Conservation (phyloP, 768 basidiomycete genomes). For the Suillus weaverae region DNA sequence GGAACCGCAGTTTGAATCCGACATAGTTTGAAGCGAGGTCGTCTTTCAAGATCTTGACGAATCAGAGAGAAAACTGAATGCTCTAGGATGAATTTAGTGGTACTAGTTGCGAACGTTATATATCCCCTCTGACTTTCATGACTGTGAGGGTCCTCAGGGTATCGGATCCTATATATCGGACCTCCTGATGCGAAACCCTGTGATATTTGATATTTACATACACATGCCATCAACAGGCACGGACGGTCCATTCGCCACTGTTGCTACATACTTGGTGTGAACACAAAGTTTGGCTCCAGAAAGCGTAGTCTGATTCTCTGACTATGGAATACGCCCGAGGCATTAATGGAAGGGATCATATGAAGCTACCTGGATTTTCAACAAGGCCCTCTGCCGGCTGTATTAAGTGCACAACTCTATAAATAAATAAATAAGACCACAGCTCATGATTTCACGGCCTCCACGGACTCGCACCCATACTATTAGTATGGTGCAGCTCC, state of each 20-base stretch:
- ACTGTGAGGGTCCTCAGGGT: conserved; percentile 4
- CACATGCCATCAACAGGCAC: background rate
- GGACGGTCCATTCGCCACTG: background rate
- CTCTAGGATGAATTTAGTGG: background rate
- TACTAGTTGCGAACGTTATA: background rate
- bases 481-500: background rate
- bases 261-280: too few relatives aligned
- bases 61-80: background rate
- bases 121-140: conserved; percentile 5
- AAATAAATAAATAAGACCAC: background rate
- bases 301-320: too few relatives aligned
- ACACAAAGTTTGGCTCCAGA: too few relatives aligned
- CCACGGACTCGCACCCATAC: background rate
- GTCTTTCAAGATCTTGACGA: background rate
- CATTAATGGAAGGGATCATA: too few relatives aligned
- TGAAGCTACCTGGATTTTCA: background rate
- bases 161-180: background rate
- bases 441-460: background rate
- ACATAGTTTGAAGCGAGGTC: conserved; percentile 19
- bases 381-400: background rate
- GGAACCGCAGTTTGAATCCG: conserved; percentile 42
- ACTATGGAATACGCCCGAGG: background rate
- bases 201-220: background rate
- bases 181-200: background rate
- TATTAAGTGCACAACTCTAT: background rate